Evolutionary conservation across 2,329 filamentous ascomycete species (phyloP), one percentile per base, ranked within the genome.

Genomic region (Penicillium sp.): DNA sequence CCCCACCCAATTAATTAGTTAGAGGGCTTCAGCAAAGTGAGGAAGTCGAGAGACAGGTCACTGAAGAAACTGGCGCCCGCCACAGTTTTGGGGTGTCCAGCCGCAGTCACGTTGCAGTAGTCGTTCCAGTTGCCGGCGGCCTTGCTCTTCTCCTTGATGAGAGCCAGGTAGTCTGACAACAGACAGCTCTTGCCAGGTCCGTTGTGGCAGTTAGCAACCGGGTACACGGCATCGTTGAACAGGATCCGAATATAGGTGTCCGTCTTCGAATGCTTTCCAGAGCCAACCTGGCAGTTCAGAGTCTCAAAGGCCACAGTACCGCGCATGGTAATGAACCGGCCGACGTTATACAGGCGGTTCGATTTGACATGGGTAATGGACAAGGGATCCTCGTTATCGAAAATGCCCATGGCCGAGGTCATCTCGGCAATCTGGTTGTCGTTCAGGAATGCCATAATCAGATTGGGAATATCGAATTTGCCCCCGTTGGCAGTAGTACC

Each of bases 341-440:
- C 85, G 22, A 83, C 80, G n/a, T 81, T 77, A 71, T 84, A 89
- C 8, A 84, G 77, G 40, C 84, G 78, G 45, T 80, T 68, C 11
- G 78, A 73, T 13, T 83, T 78, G 33, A 83, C 82, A 33, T 74
- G 72, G 2, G 79, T 80, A 1, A 78, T 75, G 0, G 83, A 78
- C 0, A 89, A 79, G 2, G 78, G 70, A 3, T 74, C 67, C 66
- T 89, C 81, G 8, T 79, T 75, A 62, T 89, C 87, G 65, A 87
- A 89, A 1, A 89, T 81, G 0, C 87, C 88, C 16, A 83, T 82
- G 6, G 83, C 82, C 1, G 85, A 82, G 0, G 84, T 81, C 6
- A 89, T 76, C 73, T 90, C 83, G 52, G 83, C 86, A 43, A 89
- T 80, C 68, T 90, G 87, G 3, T 87, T 87, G 66, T 90, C 87